Percentiles rank a stretch among this genome's conserved stretches.
phyloP scores from a whole-genome alignment of 2,329 filamentous ascomycete species.

The Curvularia verruculosa region DNA sequence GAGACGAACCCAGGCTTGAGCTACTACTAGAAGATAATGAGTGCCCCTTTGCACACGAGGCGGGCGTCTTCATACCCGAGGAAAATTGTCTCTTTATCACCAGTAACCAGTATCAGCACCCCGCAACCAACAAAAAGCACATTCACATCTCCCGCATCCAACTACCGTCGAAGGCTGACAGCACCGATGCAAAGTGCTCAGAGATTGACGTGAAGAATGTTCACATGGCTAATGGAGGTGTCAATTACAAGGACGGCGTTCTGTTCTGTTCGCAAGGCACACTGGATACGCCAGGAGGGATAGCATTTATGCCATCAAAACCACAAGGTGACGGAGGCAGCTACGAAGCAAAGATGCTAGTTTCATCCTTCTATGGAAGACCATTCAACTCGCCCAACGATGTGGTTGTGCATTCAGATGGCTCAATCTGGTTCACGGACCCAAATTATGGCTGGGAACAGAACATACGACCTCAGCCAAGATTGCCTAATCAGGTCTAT shows the following conservation, averaged over 20 bases:
- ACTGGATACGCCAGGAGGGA: constrained; percentile 33
- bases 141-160: constrained; percentile 26
- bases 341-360: constrained; percentile 32
- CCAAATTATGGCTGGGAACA: constrained; percentile 38
- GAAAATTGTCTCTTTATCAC: constrained; percentile 48
- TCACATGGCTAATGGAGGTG: constrained; percentile 35
- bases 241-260: constrained; percentile 39
- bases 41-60: constrained; percentile 67
- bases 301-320: constrained; percentile 39
- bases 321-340: constrained; percentile 15
- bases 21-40: constrained; percentile 58
- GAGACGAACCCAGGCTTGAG: constrained; percentile 15
- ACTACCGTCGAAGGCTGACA: constrained; percentile 9
- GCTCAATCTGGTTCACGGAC: constrained; percentile 57
- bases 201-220: constrained; percentile 16
- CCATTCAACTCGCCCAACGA: constrained; percentile 53
- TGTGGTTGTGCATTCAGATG: constrained; percentile 47
- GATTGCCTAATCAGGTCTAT: constrained; percentile 43
- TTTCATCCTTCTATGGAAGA: constrained; percentile 53
- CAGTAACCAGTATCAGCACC: constrained; percentile 41
- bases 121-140: constrained; percentile 19
- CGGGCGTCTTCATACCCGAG: constrained; percentile 46
- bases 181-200: constrained; percentile 5
- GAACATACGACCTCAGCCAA: constrained; percentile 29
- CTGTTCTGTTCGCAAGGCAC: constrained; percentile 47